A percentile compares a stretch with the other conserved stretches of the same genome.
Evolutionary conservation across 345 rosid genomes (phyloP).

Genomic region (Camelina hispida): DNA sequence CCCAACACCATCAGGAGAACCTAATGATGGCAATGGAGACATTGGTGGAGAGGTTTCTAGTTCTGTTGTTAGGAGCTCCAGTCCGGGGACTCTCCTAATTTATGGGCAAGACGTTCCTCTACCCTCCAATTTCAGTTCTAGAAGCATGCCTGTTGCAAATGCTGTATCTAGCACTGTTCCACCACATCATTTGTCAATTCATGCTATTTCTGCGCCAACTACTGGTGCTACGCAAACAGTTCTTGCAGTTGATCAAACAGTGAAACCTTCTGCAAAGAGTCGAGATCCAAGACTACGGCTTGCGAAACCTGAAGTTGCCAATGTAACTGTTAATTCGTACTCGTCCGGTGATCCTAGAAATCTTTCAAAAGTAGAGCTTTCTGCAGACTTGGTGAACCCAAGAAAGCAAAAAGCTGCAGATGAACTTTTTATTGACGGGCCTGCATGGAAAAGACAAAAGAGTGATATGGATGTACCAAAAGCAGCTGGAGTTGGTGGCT

Average conservation of each 20-base stretch:
- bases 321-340: constrained; percentile 48
- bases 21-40: constrained; percentile 60
- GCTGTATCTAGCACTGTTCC: constrained; percentile 43
- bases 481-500: constrained; percentile 61
- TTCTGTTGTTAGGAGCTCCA: constrained; percentile 34
- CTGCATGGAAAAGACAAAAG: constrained; percentile 65
- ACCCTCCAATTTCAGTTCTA: constrained; percentile 34
- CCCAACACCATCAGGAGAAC: constrained; percentile 94
- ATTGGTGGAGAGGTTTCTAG: constrained; percentile 76
- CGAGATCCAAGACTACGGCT: constrained; percentile 94
- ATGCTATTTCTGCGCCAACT: constrained; percentile 11
- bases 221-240: constrained; percentile 39
- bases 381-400: constrained; percentile 47
- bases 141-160: constrained; percentile 28
- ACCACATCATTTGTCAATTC: constrained; percentile 20
- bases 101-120: constrained; percentile 41
- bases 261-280: constrained; percentile 68
- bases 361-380: constrained; percentile 50
- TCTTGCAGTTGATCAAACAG: constrained; percentile 47
- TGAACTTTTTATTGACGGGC: constrained; percentile 59
- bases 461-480: constrained; percentile 51
- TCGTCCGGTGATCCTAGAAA: constrained; percentile 35
- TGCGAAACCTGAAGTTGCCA: constrained; percentile 53
- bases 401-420: constrained; percentile 70
- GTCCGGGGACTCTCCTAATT: constrained; percentile 15